Base-by-base conservation (phyloP, 1,284 basidiomycete genomes). In the Prillingera fragicola region DNA sequence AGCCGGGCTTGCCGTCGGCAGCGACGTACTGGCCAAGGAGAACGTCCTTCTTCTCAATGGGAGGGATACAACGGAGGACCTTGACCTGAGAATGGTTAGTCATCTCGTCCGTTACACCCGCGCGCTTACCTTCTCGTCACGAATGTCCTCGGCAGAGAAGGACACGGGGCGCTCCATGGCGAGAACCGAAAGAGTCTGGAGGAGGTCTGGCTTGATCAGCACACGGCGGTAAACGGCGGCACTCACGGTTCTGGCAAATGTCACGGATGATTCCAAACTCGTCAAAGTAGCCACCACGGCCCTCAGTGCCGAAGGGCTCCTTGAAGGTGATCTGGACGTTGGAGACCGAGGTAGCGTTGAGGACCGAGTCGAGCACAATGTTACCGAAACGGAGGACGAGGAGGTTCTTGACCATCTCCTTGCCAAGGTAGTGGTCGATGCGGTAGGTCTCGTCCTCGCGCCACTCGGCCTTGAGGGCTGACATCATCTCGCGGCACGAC, bases 311-410 rank as follows among this genome's bases (percentile, higher is more conserved):
- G 66, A 96, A 94, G 9, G 90, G 87, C 74, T 96, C 92, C 76
- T 96, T 96, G 81, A 96, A 95, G 8, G 89, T 94, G 74, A 96
- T 94, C 72, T 96, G 92, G 29, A 96, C 87, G 67, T 90, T 96
- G 73, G 81, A 83, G 73, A 96, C 85, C 47, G 82, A 86, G 71
- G 90, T 88, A 73, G 87, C 94, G 75, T 95, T 90, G 85, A 91
- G 92, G 21, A 80, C 80, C 22, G 86, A 80, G 54, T 82, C 81
- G 72, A 95, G 73, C 23, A 90, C 86, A 56, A 90, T 74, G 72
- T 96, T 96, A 54, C 87, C 91, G 65, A 96, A 96, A 32, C 91
- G 83, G 38, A 95, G 76, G 25, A 95, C 87, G 52, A 96, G 84
- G 45, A 96, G 70, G 71, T 96, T 96, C 78, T 96, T 96, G 69